Base-by-base conservation (phyloP, 352 stramenopile genomes). In the Pythium chondricola region DNA sequence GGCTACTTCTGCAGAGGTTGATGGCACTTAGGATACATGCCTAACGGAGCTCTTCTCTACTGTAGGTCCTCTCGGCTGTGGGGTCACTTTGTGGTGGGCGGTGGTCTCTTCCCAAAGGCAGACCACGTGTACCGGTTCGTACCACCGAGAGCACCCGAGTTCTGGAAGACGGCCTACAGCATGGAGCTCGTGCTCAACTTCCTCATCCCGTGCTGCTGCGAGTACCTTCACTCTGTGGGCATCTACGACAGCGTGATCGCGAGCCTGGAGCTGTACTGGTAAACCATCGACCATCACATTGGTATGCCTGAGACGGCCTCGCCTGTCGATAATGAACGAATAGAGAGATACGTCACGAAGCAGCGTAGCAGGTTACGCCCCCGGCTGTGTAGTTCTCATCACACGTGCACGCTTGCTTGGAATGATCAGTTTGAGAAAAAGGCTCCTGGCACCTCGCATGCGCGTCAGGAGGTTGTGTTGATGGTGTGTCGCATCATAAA, bases 181-280 rank as follows among this genome's bases (percentile, higher is more conserved):
- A 88, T 89, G 81, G 81, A 92, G 43, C 64, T 92, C 22, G 66
- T 92, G 52, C 62, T 92, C 7, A 88, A 88, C 50, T 43, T 88
- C 21, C 69, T 82, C 33, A 73, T 92, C 18, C 81, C 81, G 52
- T 68, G 83, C 46, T 88, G 81, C 49, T 88, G 78, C 50, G 73
- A 85, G n/a, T 48, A 86, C 31, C 78, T 70, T 18, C 38, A 40
- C 24, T 39, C 49, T 2, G 52, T 45, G 24, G 57, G 57, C 14
- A 17, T 65, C 5, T 59, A 65, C 35, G 57, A 65, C n/a, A 37
- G 52, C 30, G 18, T 65, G 24, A 2, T 65, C 30, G 38, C 44
- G 17, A 52, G 30, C 22, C 27, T 55, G n/a, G 45, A n/a, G n/a
- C n/a, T n/a, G n/a, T n/a, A 39, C 3, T 49, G 44, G 37, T 54